These are phyloP conservation scores for Zhuliangozyma blackwelliae DNA, from an alignment of 1,139 yeast species.

Conservation along the genomic window DNA sequence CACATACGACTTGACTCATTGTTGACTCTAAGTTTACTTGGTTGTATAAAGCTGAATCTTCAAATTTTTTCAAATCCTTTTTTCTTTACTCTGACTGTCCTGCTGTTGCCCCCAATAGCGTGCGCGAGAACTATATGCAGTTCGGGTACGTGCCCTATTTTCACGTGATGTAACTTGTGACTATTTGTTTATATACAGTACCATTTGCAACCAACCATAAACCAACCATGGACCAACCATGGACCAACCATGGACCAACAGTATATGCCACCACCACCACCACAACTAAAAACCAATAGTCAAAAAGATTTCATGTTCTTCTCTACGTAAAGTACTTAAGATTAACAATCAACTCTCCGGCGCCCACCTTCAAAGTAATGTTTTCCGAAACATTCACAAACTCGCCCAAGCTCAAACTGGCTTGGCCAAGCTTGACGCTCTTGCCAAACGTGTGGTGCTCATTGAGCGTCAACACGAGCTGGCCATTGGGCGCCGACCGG, in stretches of 20 bases:
- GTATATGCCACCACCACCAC: background rate
- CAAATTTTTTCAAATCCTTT: conserved; percentile 4
- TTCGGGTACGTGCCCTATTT: conserved; percentile 1
- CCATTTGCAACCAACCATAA: too few relatives aligned
- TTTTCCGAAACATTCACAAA: conserved; percentile 30
- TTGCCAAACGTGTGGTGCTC: conserved; percentile 76
- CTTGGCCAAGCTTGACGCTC: conserved; percentile 59
- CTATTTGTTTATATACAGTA: too few relatives aligned
- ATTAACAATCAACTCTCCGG: conserved; percentile 29
- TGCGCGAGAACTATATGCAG: background rate
- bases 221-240: background rate
- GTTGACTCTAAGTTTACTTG: conserved; percentile 22
- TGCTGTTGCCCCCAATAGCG: background rate
- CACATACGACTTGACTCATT: conserved; percentile 34
- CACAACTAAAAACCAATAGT: background rate
- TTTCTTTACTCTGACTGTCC: background rate
- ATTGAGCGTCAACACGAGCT: conserved; percentile 53
- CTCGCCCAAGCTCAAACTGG: conserved; percentile 38
- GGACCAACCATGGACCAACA: background rate
- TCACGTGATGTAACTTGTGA: too few relatives aligned
- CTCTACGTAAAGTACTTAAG: conserved; percentile 20
- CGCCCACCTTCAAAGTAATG: conserved; percentile 22
- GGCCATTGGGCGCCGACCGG: conserved; percentile 59
- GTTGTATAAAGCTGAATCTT: conserved; percentile 13
- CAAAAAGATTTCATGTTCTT: background rate